Base-by-base conservation (phyloP, 2,329 filamentous ascomycete species). In the Cytospora piceicola region DNA sequence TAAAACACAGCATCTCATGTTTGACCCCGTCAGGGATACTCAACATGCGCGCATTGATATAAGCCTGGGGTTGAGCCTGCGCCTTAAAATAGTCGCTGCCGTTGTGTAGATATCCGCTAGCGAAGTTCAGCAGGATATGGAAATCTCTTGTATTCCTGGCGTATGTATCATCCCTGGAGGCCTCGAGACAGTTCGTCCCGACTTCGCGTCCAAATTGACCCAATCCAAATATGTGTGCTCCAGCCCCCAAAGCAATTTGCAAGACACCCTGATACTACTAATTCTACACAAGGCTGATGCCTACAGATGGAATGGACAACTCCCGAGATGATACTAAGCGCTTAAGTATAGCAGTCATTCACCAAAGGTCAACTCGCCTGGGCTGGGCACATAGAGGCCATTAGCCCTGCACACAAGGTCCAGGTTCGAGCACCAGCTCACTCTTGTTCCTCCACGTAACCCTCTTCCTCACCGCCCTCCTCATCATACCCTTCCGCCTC, bases 401-500 rank as follows among this genome's bases (percentile, higher is more conserved):
- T 24, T n/a, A 14, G 7, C 20, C 39, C 39, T 42, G 39, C 39
- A 42, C 17, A n/a, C 9, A 42, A 20, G 8, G 1, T 9, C 20
- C 15, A 17, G 20, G n/a, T 12, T 42, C 39, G 46, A 24, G 46
- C n/a, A 36, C 22, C 12, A 7, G 39, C 12, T 64, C 29, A 64
- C 53, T 68, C 64, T 30, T 61, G 65, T 54, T 67, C 65, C 56
- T 69, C 67, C 4, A 27, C 63, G 20, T 70, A 75, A 2, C 69
- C 74, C 2, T 72, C 75, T 1, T 68, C 74, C 22, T 67, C 66
- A 12, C 39, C 53, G 2, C 72, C 77, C 2, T 71, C 76, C 0
- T 71, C 76, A 0, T 73, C 76, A 0, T 75, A 64, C 11, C 60
- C 78, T 0, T 77, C 80, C 0, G 74, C 79, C 0, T 76, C 79